Conservation (phyloP, 345 rosid genomes). For the Eucalyptus paniculata region DNA sequence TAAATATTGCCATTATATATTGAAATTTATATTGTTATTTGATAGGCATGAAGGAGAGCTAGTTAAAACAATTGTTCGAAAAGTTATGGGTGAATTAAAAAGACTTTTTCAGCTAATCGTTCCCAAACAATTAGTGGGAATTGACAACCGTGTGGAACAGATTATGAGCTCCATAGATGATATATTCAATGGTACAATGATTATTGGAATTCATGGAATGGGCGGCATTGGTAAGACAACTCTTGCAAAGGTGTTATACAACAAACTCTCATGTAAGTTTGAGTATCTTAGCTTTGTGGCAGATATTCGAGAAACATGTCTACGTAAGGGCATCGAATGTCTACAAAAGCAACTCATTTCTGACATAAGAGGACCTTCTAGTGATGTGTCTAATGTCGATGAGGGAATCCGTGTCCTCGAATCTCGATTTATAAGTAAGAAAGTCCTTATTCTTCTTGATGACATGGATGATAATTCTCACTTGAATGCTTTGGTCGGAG, state of each 20-base stretch:
- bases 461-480: neutral
- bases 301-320: neutral
- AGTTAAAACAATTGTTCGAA: neutral
- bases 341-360: neutral
- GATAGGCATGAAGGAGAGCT: neutral
- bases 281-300: neutral
- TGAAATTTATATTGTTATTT: neutral
- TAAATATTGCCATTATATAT: neutral
- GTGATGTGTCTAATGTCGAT: neutral
- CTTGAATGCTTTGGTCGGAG: neutral
- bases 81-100: neutral
- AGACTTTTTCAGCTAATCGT: neutral
- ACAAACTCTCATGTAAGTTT: neutral
- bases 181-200: rapidly evolving
- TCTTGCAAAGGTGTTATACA: neutral
- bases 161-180: neutral
- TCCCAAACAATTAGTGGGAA: neutral
- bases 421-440: neutral
- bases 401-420: neutral
- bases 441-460: neutral
- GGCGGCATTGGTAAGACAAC: neutral
- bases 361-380: neutral
- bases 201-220: neutral
- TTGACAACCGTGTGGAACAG: neutral
- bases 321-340: neutral